Evolutionary conservation across 2,329 filamentous ascomycete genomes (phyloP).

Genomic region (Aspergillus sp.): DNA sequence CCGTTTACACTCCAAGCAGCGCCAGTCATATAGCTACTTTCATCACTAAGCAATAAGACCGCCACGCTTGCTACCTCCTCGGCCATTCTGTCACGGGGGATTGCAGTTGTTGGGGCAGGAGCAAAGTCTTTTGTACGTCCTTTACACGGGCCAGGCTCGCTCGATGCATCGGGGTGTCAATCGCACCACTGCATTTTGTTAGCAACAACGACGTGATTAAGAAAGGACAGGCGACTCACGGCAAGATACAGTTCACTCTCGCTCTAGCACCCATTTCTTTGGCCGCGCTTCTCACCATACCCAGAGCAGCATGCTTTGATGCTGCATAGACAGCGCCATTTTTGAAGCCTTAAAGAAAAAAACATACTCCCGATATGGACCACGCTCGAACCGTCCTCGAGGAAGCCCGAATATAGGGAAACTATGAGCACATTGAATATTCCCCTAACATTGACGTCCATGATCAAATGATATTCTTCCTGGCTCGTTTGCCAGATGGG

Average conservation of each 20-base stretch:
- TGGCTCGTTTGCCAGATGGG: background rate
- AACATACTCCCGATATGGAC: conserved; percentile 3
- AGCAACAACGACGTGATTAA: background rate
- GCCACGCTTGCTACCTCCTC: conserved; percentile 6
- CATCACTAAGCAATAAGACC: conserved; percentile 11
- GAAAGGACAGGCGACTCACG: background rate
- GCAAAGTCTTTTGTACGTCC: background rate
- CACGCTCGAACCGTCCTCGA: conserved; percentile 3
- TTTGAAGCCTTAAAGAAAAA: conserved; percentile 1
- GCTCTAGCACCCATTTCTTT: background rate
- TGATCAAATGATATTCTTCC: conserved; percentile 2
- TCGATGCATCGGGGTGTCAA: background rate
- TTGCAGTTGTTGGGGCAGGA: background rate
- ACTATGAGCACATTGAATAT: conserved; percentile 1
- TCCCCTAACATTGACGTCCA: conserved; percentile 4
- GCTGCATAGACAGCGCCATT: conserved; percentile 2
- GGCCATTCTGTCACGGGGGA: background rate
- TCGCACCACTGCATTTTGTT: background rate
- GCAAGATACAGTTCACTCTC: background rate
- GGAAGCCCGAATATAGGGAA: background rate
- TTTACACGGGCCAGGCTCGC: background rate
- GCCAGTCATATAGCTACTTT: conserved; percentile 15
- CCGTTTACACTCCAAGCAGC: background rate
- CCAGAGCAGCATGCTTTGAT: conserved; percentile 3
- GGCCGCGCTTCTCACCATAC: conserved; percentile 1